Percentiles rank a stretch among this genome's conserved stretches.
These are phyloP conservation scores for Neonectria ditissima DNA, from an alignment of 2,329 filamentous ascomycete genomes.

Conservation along the genomic window DNA sequence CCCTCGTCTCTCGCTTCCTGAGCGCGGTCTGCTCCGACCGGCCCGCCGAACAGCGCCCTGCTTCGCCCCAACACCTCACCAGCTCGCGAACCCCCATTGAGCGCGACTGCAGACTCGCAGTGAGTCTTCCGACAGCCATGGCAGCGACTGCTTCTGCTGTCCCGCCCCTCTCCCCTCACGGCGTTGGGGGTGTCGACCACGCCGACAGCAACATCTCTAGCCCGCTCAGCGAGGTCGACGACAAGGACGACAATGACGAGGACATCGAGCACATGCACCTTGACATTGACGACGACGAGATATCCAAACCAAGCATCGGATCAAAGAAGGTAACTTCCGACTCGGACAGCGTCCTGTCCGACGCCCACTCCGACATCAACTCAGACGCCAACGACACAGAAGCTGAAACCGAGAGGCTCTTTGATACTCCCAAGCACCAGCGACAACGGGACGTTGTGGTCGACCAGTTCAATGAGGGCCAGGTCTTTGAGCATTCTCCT, in stretches of 20 bases:
- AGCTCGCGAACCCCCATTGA: conserved; percentile 18
- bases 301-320: conserved; percentile 44
- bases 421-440: conserved; percentile 82
- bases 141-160: conserved; percentile 64
- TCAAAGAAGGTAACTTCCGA: conserved; percentile 51
- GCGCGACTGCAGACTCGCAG: conserved; percentile 29
- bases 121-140: conserved; percentile 54
- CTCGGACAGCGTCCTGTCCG: conserved; percentile 68
- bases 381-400: conserved; percentile 75
- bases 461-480: conserved; percentile 65
- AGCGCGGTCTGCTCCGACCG: conserved; percentile 39
- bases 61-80: conserved; percentile 17
- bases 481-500: conserved; percentile 74
- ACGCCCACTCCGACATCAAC: conserved; percentile 57
- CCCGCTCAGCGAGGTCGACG: conserved; percentile 91
- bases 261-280: conserved; percentile 70
- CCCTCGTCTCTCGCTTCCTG: conserved; percentile 25
- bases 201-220: conserved; percentile 84
- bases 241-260: conserved; percentile 78
- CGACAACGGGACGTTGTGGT: conserved; percentile 72
- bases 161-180: conserved; percentile 60
- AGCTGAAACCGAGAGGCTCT: conserved; percentile 93
- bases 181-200: conserved; percentile 56
- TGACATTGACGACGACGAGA: conserved; percentile 52
- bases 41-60: conserved; percentile 28